Evolutionary conservation across 140 eudicot genomes (phyloP), one percentile per base, ranked within the genome.

Genomic region (Ambrosia hybrid): DNA sequence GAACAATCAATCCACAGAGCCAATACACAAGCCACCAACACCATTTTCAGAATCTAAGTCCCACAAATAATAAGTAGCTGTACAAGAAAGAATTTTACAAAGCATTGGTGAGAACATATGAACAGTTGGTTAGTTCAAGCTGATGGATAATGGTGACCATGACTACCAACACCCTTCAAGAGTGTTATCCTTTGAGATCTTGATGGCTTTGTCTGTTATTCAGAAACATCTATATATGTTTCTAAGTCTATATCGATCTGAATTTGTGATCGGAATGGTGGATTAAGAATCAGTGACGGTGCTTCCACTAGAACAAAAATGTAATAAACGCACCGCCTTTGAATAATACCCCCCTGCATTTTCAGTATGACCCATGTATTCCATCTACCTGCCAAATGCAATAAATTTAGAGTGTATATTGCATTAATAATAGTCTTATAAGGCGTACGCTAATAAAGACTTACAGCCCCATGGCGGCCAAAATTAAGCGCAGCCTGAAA

Each of bases 211-310:
- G 94, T 81, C 99, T 83, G 82, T 82, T 86, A 48, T 79, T 94
- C n/a, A 57, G 90, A 85, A 21, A 84, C 83, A 70, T 83, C 92
- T 3, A 94, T 88, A 79, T 94, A 94, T 51, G 81, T 88, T 77
- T n/a, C 89, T 85, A 56, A 94, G 86, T 73, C 99, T 85, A 77
- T 85, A 84, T 5, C 97, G 89, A 57, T 94, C 99, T 2, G 99
- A 87, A 74, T 79, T 90, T n/a, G 96, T 94, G 72, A 94, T 89
- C 9, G 97, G 82, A 94, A 90, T 9, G 99, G 99, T 65, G 99
- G 99, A 73, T 94, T 94, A 51, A 94, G 83, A 70, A 90, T 86
- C 51, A 94, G 92, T n/a, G 85, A 86, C 9, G 99, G 97, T 26
- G 91, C 99, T 86, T 94, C 99, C 80, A 87, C 94, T 14, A 90